Conservation (phyloP, 106 monocot genomes). For the Posidonia australis region DNA sequence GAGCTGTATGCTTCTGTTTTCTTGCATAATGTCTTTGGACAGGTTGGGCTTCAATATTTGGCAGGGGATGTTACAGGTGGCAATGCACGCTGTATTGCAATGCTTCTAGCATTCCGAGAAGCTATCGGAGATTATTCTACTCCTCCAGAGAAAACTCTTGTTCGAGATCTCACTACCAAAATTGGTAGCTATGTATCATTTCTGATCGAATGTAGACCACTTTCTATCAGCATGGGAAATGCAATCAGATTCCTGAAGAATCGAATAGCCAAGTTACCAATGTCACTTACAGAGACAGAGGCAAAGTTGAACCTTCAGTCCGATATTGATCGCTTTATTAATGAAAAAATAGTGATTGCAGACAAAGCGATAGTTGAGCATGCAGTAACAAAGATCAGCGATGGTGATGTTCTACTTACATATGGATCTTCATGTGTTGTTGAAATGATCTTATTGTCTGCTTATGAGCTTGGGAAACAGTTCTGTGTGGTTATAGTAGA, state of each 20-base stretch:
- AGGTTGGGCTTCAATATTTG: conserved; percentile 92
- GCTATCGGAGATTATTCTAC: conserved; percentile 71
- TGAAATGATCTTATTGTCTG: conserved; percentile 70
- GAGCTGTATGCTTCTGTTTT: neutral
- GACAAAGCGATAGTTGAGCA: conserved; percentile 81
- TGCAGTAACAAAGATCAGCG: conserved; percentile 79
- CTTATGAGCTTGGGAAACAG: conserved; percentile 62
- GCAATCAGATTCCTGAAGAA: conserved; percentile 87
- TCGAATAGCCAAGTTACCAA: conserved; percentile 57
- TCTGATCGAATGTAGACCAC: conserved; percentile 87
- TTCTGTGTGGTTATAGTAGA: conserved; percentile 87
- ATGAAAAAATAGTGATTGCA: conserved; percentile 86
- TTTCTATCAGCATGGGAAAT: conserved; percentile 97
- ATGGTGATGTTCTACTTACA: conserved; percentile 86
- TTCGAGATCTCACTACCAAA: conserved; percentile 76
- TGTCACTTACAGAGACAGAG: conserved; percentile 62
- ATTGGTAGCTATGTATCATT: conserved; percentile 84
- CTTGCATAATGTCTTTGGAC: conserved; percentile 4
- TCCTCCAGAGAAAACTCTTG: conserved; percentile 58
- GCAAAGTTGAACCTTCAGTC: conserved; percentile 63
- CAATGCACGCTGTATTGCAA: conserved; percentile 84
- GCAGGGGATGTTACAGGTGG: conserved; percentile 75
- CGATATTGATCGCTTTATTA: conserved; percentile 84
- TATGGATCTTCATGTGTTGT: conserved; percentile 84
- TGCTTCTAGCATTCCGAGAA: conserved; percentile 85